Percentiles rank a stretch among this genome's conserved stretches.
Evolutionary conservation across 345 rosid genomes (phyloP).

Genomic region (Pugionium dolabratum): DNA sequence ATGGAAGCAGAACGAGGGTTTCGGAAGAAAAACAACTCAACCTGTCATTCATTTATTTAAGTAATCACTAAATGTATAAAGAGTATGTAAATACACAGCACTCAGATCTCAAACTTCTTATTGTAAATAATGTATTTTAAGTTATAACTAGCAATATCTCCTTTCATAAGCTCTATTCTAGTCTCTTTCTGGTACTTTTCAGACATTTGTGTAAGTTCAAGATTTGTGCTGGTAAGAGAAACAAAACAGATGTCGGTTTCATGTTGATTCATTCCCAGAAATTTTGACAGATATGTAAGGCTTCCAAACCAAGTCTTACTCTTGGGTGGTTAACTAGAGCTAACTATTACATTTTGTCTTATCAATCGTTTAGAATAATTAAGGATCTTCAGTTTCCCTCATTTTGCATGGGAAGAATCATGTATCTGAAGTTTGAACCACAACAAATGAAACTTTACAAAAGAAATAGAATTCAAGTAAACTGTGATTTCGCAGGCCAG

Average conservation of each 20-base stretch:
- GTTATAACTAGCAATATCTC: neutral
- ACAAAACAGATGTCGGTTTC: constrained; percentile 1
- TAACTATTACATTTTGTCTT: constrained; percentile 12
- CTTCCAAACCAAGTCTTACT: neutral
- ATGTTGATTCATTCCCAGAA: neutral
- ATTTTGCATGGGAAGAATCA: neutral
- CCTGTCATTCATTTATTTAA: constrained; percentile 24
- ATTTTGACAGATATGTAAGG: neutral
- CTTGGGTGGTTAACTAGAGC: neutral
- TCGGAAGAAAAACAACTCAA: neutral
- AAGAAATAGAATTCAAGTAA: neutral
- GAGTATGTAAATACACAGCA: constrained; percentile 24
- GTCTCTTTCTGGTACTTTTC: neutral
- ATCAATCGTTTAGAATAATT: neutral
- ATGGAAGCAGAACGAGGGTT: neutral
- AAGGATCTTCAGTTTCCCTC: too few relatives aligned
- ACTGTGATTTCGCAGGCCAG: neutral
- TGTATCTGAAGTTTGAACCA: neutral
- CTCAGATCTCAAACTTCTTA: constrained; percentile 16
- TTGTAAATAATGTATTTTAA: constrained; percentile 9
- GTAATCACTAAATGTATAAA: constrained; percentile 23
- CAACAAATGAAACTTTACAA: neutral
- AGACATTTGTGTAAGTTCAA: constrained; percentile 1
- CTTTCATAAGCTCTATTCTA: constrained; percentile 8
- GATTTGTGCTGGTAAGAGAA: neutral